A percentile compares a stretch with the other conserved stretches of the same genome.
These are phyloP conservation scores for Triticum turgidum DNA, from an alignment of 176 grass and related monocot species.

Conservation along the genomic window DNA sequence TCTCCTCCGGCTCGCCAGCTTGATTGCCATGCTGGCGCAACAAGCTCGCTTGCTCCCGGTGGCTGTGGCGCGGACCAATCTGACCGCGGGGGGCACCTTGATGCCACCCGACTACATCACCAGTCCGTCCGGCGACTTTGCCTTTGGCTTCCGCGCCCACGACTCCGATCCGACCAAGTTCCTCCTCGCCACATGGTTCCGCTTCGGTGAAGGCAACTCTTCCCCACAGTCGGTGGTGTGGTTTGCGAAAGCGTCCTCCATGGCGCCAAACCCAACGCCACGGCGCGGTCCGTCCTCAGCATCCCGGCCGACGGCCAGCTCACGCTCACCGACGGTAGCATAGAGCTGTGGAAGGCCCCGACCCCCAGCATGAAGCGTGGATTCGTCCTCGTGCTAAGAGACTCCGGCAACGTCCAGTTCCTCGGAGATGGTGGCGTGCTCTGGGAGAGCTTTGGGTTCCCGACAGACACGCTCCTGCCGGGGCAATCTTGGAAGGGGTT, in stretches of 20 bases:
- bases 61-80: background rate
- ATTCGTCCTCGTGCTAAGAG: background rate
- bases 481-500: conserved; percentile 18
- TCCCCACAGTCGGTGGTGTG: conserved; percentile 20
- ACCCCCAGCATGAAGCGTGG: background rate
- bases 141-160: conserved; percentile 22
- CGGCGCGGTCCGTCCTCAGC: conserved; percentile 1
- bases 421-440: background rate
- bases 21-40: background rate
- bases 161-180: conserved; percentile 10
- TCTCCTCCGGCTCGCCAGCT: background rate
- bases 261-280: background rate
- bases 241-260: background rate
- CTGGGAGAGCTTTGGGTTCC: conserved; percentile 30
- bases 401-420: conserved; percentile 42
- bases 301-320: conserved; percentile 1
- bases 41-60: background rate
- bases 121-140: conserved; percentile 24
- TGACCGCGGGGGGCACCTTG: background rate
- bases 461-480: conserved; percentile 32
- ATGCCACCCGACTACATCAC: conserved; percentile 12
- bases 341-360: background rate
- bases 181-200: conserved; percentile 33
- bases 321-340: background rate
- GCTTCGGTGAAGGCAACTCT: background rate